Evolutionary conservation across 2,329 filamentous ascomycete genomes (phyloP).

Genomic region (Stagonosporopsis rhizophila): DNA sequence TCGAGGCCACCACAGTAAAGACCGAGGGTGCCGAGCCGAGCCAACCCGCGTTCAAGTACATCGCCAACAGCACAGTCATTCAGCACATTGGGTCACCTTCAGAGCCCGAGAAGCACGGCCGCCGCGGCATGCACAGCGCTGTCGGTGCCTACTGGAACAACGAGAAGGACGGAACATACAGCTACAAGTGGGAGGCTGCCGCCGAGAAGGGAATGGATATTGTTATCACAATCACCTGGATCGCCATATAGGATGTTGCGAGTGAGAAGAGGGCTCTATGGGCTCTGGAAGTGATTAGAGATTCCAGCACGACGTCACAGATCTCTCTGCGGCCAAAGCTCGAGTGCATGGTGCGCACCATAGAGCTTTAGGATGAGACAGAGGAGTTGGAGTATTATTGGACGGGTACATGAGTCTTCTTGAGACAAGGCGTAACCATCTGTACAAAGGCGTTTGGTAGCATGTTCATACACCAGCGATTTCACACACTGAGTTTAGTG

Average conservation of each 20-base stretch:
- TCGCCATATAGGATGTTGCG: conserved; percentile 54
- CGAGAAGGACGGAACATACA: conserved; percentile 90
- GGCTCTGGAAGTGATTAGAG: background rate
- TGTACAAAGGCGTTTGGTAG: conserved; percentile 21
- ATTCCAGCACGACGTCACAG: background rate
- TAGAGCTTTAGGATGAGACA: background rate
- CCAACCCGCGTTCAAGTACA: conserved; percentile 83
- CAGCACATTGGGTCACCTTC: conserved; percentile 71
- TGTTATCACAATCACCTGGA: conserved; percentile 71
- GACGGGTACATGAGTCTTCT: background rate
- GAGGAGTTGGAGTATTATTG: background rate
- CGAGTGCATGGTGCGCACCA: background rate
- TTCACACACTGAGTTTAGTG: background rate
- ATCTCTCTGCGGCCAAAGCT: background rate
- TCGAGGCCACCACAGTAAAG: conserved; percentile 67
- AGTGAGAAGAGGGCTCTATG: background rate
- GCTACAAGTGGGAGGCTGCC: conserved; percentile 77
- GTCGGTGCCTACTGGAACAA: conserved; percentile 90
- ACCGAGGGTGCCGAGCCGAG: conserved; percentile 57
- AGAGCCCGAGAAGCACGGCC: conserved; percentile 70
- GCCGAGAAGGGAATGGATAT: conserved; percentile 61
- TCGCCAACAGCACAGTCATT: conserved; percentile 97
- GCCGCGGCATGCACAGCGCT: conserved; percentile 88
- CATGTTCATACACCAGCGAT: conserved; percentile 18
- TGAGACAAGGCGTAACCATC: background rate